These are phyloP conservation scores for Styphnolobium japonicum DNA, from an alignment of 306 rosid genomes.

Conservation along the genomic window DNA sequence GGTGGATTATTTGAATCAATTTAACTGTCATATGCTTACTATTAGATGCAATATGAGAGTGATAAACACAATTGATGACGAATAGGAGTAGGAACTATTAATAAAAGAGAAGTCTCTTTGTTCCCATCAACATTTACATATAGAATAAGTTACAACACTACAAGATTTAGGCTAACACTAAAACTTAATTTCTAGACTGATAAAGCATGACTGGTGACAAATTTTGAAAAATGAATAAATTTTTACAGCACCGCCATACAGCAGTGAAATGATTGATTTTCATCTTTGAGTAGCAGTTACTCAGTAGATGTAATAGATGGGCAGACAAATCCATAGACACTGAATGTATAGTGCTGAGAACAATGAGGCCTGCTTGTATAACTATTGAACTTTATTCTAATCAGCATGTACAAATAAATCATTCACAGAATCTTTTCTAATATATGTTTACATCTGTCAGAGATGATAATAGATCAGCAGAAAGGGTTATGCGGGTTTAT, in stretches of 20 bases:
- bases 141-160: not conserved
- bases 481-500: too few species aligned
- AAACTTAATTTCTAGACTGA: not conserved
- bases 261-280: not conserved
- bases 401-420: not conserved
- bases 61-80: not conserved
- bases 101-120: not conserved
- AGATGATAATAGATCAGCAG: too few species aligned
- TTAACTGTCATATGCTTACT: not conserved
- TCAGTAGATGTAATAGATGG: not conserved
- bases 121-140: constrained; percentile 1
- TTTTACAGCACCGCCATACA: not conserved
- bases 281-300: not conserved
- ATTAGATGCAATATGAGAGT: not conserved
- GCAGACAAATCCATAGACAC: not conserved
- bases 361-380: not conserved
- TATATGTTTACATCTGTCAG: not conserved
- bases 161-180: not conserved
- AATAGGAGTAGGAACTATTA: not conserved
- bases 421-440: not conserved
- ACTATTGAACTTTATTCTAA: not conserved
- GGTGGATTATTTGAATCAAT: not conserved
- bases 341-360: not conserved
- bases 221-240: not conserved
- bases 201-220: not conserved